phyloP scores from a whole-genome alignment of 495 filamentous ascomycete genomes.

The Penicillium canescens region DNA sequence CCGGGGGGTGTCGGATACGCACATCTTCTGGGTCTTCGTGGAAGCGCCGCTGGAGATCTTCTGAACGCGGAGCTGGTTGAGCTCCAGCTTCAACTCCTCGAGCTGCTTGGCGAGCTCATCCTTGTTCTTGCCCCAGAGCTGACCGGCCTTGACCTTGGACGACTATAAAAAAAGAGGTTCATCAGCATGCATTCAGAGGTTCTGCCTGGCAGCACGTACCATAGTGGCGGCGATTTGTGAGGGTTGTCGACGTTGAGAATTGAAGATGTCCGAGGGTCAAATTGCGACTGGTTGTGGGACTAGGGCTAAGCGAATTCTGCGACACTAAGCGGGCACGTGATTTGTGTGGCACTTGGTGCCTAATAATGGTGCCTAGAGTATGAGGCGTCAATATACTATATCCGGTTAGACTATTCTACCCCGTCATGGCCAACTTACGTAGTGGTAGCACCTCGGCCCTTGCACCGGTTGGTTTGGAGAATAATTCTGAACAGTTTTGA shows the following conservation, averaged over 20 bases:
- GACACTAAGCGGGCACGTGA: slow-evolving; percentile 45
- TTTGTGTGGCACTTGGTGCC: slow-evolving; percentile 3
- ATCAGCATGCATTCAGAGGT: slow-evolving; percentile 21
- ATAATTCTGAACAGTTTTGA: slow-evolving; percentile 10
- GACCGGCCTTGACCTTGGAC: slow-evolving; percentile 89
- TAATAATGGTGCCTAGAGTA: not conserved
- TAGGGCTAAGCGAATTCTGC: slow-evolving; percentile 49
- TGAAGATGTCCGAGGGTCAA: slow-evolving; percentile 49
- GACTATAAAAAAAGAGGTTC: slow-evolving; percentile 54
- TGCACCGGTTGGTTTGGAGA: slow-evolving; percentile 7
- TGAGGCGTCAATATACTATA: slow-evolving; percentile 7
- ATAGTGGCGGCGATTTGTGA: slow-evolving; percentile 50
- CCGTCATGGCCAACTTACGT: slow-evolving; percentile 18
- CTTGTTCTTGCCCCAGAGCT: slow-evolving; percentile 99
- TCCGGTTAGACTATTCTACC: slow-evolving; percentile 11
- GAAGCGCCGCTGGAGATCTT: slow-evolving; percentile 93
- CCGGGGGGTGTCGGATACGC: slow-evolving; percentile 45
- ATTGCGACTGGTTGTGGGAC: slow-evolving; percentile 53
- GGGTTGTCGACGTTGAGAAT: slow-evolving; percentile 52
- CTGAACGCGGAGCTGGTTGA: slow-evolving; percentile 90
- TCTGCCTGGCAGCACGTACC: slow-evolving; percentile 36
- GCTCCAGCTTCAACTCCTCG: slow-evolving; percentile 89
- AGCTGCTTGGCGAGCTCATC: slow-evolving; percentile 93
- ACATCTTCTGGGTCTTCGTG: slow-evolving; percentile 97
- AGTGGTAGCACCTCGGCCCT: slow-evolving; percentile 12